phyloP scores from a whole-genome alignment of 768 basidiomycete genomes.

The Rhodotorula diobovata region DNA sequence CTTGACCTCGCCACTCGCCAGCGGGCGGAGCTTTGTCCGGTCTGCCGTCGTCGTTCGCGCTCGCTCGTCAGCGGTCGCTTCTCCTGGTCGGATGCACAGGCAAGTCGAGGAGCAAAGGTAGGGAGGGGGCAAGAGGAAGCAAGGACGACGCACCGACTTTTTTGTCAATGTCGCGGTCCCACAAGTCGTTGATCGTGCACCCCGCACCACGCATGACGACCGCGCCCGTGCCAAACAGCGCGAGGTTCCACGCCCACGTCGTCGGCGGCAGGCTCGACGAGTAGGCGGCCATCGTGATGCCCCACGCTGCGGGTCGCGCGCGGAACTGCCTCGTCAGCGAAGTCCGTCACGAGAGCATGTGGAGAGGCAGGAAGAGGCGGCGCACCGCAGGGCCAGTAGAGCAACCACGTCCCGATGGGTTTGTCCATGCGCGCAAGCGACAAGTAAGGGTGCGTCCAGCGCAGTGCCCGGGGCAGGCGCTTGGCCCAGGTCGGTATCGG shows the following conservation, averaged over 20 bases:
- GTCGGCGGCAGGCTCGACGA: conserved; percentile 64
- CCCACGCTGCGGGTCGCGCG: conserved; percentile 85
- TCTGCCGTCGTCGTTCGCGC: conserved; percentile 51
- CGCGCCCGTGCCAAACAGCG: conserved; percentile 83
- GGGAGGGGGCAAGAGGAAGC: no score
- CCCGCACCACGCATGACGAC: conserved; percentile 96
- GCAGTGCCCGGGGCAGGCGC: background rate
- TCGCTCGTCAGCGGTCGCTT: background rate
- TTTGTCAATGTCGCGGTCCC: conserved; percentile 88
- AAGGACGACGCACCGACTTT: conserved; percentile 65
- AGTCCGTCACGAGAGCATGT: background rate
- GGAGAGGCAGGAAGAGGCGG: background rate
- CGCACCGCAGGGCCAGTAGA: conserved; percentile 89
- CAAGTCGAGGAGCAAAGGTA: no score
- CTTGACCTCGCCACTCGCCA: conserved; percentile 77
- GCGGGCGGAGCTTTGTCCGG: conserved; percentile 78
- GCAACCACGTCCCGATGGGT: conserved; percentile 83
- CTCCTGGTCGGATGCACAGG: no score
- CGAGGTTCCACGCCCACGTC: conserved; percentile 67
- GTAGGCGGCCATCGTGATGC: conserved; percentile 93
- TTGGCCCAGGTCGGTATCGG: conserved; percentile 29
- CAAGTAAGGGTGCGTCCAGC: conserved; percentile 61
- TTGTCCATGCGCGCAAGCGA: conserved; percentile 87
- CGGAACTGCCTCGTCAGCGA: background rate
- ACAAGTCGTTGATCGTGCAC: conserved; percentile 98